A percentile compares a stretch with the other conserved stretches of the same genome.
Conservation (phyloP, 2,329 filamentous ascomycete species). For the Coniochaeta ligniaria region DNA sequence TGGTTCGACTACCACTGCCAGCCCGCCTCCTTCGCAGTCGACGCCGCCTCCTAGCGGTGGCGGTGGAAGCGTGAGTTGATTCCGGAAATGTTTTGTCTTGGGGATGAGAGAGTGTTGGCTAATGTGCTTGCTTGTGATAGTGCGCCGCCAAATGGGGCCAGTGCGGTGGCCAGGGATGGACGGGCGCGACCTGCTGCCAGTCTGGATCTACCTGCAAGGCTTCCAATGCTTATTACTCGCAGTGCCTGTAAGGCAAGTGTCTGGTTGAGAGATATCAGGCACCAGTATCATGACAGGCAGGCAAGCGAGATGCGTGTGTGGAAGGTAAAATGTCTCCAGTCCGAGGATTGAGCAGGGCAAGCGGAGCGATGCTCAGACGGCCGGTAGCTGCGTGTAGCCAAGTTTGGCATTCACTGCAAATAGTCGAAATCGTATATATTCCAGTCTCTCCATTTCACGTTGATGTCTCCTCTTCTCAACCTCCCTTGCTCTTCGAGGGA, state of each 20-base stretch:
- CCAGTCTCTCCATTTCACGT: too few species aligned
- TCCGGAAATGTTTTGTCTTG: not conserved
- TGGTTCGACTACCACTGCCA: conserved; percentile 3
- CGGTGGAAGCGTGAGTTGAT: conserved; percentile 4
- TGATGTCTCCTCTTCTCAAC: too few species aligned
- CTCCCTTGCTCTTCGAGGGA: too few species aligned
- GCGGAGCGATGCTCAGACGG: not conserved
- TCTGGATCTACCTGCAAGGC: conserved; percentile 21
- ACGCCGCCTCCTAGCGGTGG: conserved; percentile 2
- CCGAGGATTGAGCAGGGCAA: too few species aligned
- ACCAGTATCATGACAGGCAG: not conserved
- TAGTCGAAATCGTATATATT: not conserved
- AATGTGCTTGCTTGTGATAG: not conserved
- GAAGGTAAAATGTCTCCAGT: too few species aligned
- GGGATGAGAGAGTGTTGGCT: not conserved
- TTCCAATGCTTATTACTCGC: conserved; percentile 23
- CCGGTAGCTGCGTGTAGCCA: not conserved
- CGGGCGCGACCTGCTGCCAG: conserved; percentile 23
- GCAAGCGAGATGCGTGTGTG: not conserved
- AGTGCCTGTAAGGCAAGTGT: conserved; percentile 16
- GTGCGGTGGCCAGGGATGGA: conserved; percentile 25
- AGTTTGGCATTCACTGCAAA: not conserved
- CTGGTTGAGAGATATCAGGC: too few species aligned
- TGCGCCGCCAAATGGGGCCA: conserved; percentile 23
- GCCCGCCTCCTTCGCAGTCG: not conserved